Percentiles rank a stretch among this genome's conserved stretches.
These are phyloP conservation scores for Diospyros lotus DNA, from an alignment of 148 eudicot genomes.

Conservation along the genomic window DNA sequence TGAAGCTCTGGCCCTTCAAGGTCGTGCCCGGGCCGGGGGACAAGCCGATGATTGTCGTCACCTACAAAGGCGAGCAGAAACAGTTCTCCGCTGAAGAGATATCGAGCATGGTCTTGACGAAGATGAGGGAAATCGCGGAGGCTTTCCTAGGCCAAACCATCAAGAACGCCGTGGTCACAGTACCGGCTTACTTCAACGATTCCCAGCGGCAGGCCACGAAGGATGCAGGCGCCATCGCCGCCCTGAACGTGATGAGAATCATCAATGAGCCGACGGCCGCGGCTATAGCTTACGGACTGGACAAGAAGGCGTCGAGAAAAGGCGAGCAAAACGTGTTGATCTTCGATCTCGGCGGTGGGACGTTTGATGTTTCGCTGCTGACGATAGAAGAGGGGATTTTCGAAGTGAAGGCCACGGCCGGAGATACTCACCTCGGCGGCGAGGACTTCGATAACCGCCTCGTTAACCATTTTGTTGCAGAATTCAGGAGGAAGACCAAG, in stretches of 20 bases:
- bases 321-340: slow-evolving; percentile 18
- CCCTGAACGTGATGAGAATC: slow-evolving; percentile 16
- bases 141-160: slow-evolving; percentile 15
- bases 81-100: slow-evolving; percentile 18
- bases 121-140: slow-evolving; percentile 16
- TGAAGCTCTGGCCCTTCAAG: slow-evolving; percentile 22
- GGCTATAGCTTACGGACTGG: slow-evolving; percentile 19
- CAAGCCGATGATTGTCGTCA: slow-evolving; percentile 22
- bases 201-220: slow-evolving; percentile 22
- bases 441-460: slow-evolving; percentile 22
- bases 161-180: slow-evolving; percentile 19
- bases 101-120: slow-evolving; percentile 15
- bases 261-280: slow-evolving; percentile 22
- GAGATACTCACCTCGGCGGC: slow-evolving; percentile 22
- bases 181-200: slow-evolving; percentile 22
- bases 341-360: slow-evolving; percentile 19
- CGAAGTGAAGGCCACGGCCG: slow-evolving; percentile 24
- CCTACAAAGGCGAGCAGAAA: slow-evolving; percentile 19
- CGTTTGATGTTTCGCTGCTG: slow-evolving; percentile 20
- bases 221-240: slow-evolving; percentile 14
- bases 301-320: slow-evolving; percentile 16
- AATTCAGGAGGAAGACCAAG: slow-evolving; percentile 17
- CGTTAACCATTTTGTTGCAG: slow-evolving; percentile 16
- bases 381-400: slow-evolving; percentile 20
- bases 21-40: slow-evolving; percentile 14